Conservation (phyloP, 2,329 filamentous ascomycete species). For the Arthrobotrys sinensis region DNA sequence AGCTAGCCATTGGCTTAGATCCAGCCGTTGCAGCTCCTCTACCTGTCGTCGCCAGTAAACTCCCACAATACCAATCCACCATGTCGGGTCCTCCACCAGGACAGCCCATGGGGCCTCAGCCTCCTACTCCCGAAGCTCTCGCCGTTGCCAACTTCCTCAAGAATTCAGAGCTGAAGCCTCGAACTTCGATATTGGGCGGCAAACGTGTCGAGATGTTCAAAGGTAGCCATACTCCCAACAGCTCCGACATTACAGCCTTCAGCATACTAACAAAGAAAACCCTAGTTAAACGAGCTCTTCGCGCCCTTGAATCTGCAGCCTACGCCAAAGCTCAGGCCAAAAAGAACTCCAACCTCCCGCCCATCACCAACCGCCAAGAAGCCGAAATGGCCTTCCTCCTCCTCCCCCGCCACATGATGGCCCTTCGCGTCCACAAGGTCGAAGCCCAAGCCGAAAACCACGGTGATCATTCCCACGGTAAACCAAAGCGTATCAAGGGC, state of each 20-base stretch:
- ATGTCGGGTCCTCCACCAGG: slow-evolving; percentile 60
- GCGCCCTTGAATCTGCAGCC: slow-evolving; percentile 87
- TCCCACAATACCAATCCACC: slow-evolving; percentile 11
- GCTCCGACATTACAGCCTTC: background rate
- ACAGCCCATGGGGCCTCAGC: slow-evolving; percentile 66
- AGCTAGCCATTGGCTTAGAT: slow-evolving; percentile 25
- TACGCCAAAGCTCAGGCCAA: slow-evolving; percentile 87
- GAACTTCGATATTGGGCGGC: slow-evolving; percentile 93
- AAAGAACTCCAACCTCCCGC: slow-evolving; percentile 90
- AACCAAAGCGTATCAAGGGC: slow-evolving; percentile 93
- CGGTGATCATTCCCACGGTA: slow-evolving; percentile 80
- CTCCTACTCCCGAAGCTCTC: slow-evolving; percentile 88
- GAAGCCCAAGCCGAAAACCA: slow-evolving; percentile 71
- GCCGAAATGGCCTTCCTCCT: slow-evolving; percentile 96
- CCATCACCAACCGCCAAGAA: slow-evolving; percentile 87
- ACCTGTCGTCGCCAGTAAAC: slow-evolving; percentile 10
- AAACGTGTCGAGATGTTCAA: slow-evolving; percentile 99
- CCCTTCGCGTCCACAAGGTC: slow-evolving; percentile 87
- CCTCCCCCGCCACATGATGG: slow-evolving; percentile 92
- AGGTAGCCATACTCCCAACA: slow-evolving; percentile 72
- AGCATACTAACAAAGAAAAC: slow-evolving; percentile 6
- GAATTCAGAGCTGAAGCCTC: slow-evolving; percentile 85
- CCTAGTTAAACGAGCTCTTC: slow-evolving; percentile 90
- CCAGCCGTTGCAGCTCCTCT: background rate
- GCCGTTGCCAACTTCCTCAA: slow-evolving; percentile 91